Percentiles rank a stretch among this genome's conserved stretches.
These are phyloP conservation scores for Ceratocystis diversiconidia DNA, from an alignment of 2,329 filamentous ascomycete genomes.

Conservation along the genomic window DNA sequence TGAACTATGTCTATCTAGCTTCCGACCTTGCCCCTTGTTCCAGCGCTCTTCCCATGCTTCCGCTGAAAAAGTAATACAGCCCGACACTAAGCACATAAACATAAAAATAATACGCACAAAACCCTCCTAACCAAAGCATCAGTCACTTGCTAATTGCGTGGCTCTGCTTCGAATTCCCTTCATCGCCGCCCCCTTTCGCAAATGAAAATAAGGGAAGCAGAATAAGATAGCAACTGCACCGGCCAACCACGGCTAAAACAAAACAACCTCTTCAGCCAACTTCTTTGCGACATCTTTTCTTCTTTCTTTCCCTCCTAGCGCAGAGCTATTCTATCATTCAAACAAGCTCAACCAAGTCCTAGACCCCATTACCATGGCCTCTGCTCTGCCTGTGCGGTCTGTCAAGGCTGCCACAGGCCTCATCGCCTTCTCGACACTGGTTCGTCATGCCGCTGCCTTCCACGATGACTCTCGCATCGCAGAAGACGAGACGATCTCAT, in stretches of 20 bases:
- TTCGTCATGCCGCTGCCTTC: constrained; percentile 9
- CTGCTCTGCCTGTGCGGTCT: not conserved
- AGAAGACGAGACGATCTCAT: constrained; percentile 16
- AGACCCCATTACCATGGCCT: not conserved
- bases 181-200: not conserved
- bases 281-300: not conserved
- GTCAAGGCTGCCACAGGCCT: constrained; percentile 10
- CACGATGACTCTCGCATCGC: constrained; percentile 15
- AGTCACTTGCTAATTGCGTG: not conserved
- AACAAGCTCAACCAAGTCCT: not conserved
- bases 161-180: not conserved
- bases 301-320: not conserved
- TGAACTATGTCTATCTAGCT: not conserved
- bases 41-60: not conserved
- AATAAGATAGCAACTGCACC: not conserved
- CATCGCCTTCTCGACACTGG: constrained; percentile 14
- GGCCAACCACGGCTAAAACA: not conserved
- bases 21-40: not conserved
- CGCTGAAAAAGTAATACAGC: not conserved
- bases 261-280: not conserved
- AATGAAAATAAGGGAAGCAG: not conserved
- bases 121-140: not conserved
- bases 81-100: not conserved
- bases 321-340: too few relatives aligned
- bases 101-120: not conserved